Evolutionary conservation across 1,284 basidiomycete species (phyloP).

Genomic region (Papiliotrema laurentii): DNA sequence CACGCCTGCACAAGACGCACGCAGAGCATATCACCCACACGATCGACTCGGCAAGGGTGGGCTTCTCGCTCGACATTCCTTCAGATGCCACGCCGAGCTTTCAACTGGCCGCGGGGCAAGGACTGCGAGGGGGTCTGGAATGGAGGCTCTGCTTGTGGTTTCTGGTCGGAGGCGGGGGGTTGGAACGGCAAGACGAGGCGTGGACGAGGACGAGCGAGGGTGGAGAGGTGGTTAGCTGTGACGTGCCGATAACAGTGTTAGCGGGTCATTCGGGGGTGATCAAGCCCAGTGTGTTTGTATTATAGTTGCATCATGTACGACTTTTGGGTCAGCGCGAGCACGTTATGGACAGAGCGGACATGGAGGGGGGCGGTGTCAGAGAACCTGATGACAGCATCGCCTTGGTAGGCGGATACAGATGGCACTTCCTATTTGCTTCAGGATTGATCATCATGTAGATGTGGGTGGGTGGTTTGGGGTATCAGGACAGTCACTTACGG

Average conservation of each 20-base stretch:
- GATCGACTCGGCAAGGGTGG: conserved; percentile 63
- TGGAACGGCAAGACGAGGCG: not conserved
- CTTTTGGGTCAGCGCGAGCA: too few species aligned
- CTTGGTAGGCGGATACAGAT: conserved; percentile 16
- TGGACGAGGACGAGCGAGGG: not conserved
- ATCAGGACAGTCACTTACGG: not conserved
- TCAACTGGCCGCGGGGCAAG: conserved; percentile 51
- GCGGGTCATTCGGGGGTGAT: conserved; percentile 79
- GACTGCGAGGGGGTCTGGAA: conserved; percentile 62
- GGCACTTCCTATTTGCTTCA: conserved; percentile 28
- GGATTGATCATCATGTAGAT: conserved; percentile 21
- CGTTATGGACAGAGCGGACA: too few species aligned
- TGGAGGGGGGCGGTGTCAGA: conserved; percentile 13
- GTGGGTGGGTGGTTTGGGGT: conserved; percentile 1
- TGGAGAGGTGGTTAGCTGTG: conserved; percentile 69
- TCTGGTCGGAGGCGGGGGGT: conserved; percentile 64
- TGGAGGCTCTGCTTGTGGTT: conserved; percentile 81
- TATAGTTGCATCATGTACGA: too few species aligned
- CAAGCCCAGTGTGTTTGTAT: conserved; percentile 23
- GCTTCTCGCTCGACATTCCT: conserved; percentile 83
- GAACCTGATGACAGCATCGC: conserved; percentile 26
- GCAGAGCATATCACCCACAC: conserved; percentile 76
- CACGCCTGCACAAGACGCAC: conserved; percentile 56
- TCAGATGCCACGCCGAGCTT: conserved; percentile 82
- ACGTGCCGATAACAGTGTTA: conserved; percentile 81